Base-by-base conservation (phyloP, 805 yeast species). In the Candida dendrica region DNA sequence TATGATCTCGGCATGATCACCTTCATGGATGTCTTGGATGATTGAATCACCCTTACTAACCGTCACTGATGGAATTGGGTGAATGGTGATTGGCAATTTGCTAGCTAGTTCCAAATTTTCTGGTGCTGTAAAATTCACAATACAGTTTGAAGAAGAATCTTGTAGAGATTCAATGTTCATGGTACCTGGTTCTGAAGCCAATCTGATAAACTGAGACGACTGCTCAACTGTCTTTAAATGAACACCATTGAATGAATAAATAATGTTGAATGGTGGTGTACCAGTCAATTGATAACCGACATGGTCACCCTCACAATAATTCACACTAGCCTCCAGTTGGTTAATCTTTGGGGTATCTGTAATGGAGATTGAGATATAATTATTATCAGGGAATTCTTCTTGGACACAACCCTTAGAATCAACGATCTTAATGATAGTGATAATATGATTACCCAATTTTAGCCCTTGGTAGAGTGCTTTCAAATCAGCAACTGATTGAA, bases 301-400 rank as follows among this genome's bases (percentile, higher is more conserved):
- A 46, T 84, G 83, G 47, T 91, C 98, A 10, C 98, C 99, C 22
- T 91, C 95, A 72, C 99, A 93, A 55, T 80, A 83, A 52, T 83
- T 75, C 3, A 56, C 45, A 19, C 60, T 56, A 7, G 71, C 54
- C 36, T 67, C 68, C 9, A 72, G 53, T 43, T 63, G 66, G 46
- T 63, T 64, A 7, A 90, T 80, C 47, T 77, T 73, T 8, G 97
- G 96, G 9, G 81, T 79, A 50, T 85, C 90, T 2, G 91, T 80
- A 7, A 90, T 78, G 1, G 78, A 72, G 37, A 90, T 69, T 14
- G 69, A 63, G 20, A 75, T 70, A 39, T 63, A 65, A 41, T 77
- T 68, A n/a, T 62, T 55, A 9, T 52, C 60, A n/a, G 67, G 43
- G 43, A 75, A 64, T 5, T 66, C 64, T 20, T 64, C 74, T 34